These are phyloP conservation scores for Xylona heveae DNA, from an alignment of 495 filamentous ascomycete genomes.

Conservation along the genomic window DNA sequence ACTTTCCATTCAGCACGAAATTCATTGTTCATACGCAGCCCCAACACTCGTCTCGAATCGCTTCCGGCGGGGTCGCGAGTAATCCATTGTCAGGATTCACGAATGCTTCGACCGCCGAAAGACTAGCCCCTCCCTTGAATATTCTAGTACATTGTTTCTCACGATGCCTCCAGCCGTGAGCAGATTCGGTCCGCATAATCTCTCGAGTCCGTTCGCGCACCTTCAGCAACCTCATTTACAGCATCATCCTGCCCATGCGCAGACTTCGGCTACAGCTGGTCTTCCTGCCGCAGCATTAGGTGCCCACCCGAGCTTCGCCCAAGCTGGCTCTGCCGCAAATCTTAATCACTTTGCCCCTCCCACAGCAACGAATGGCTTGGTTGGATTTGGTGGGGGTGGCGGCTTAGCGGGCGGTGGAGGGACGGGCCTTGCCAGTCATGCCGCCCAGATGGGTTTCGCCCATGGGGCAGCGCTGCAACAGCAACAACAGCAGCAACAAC, in stretches of 20 bases:
- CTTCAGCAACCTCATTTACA: conserved; percentile 24
- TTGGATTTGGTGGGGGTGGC: conserved; percentile 13
- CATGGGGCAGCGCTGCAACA: conserved; percentile 55
- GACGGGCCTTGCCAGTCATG: conserved; percentile 73
- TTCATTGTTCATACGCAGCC: too few relatives aligned
- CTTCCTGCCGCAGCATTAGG: conserved; percentile 38
- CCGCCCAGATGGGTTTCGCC: conserved; percentile 68
- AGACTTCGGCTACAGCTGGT: conserved; percentile 28
- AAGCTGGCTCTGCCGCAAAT: conserved; percentile 37
- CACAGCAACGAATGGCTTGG: conserved; percentile 5
- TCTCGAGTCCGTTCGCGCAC: conserved; percentile 28
- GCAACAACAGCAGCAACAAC: conserved; percentile 31
- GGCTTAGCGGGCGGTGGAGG: conserved; percentile 40
- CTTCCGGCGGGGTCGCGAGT: not conserved
- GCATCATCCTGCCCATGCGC: conserved; percentile 27
- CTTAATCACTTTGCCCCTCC: conserved; percentile 39
- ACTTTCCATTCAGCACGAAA: too few relatives aligned
- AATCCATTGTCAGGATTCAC: not conserved
- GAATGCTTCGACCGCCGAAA: not conserved
- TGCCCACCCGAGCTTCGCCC: conserved; percentile 34
- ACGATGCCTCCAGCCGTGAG: conserved; percentile 30
- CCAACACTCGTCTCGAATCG: too few relatives aligned
- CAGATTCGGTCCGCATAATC: conserved; percentile 29
- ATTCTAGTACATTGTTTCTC: conserved; percentile 15
- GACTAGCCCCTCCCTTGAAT: not conserved